Conservation (phyloP, 2,329 filamentous ascomycete genomes). For the Aspergillus uvarum region DNA sequence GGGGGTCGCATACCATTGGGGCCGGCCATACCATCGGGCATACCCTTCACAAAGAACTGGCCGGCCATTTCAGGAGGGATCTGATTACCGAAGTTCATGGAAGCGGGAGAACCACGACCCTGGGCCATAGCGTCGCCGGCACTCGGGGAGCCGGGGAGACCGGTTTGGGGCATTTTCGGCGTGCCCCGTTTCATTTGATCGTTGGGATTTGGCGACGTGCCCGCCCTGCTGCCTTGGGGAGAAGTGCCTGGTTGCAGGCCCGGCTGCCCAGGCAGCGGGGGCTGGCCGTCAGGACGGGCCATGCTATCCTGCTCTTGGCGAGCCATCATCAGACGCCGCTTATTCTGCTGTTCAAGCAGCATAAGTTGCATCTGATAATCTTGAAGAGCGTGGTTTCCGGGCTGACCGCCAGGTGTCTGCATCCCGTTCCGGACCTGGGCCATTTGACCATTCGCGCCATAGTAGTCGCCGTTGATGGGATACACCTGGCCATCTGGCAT, state of each 20-base stretch:
- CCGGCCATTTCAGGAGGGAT: conserved; percentile 51
- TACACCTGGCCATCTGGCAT: conserved; percentile 62
- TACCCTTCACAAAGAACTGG: conserved; percentile 47
- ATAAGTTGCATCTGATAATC: conserved; percentile 71
- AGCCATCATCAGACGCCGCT: conserved; percentile 65
- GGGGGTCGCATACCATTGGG: conserved; percentile 59
- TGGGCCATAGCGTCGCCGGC: conserved; percentile 57
- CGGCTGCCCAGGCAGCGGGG: conserved; percentile 47
- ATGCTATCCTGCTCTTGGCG: conserved; percentile 66
- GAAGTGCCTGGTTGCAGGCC: conserved; percentile 57
- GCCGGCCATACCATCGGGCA: conserved; percentile 42
- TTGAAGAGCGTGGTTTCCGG: conserved; percentile 63
- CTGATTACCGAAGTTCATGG: conserved; percentile 53
- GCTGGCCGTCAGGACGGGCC: conserved; percentile 51
- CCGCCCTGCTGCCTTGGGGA: conserved; percentile 56
- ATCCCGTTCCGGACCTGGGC: conserved; percentile 41
- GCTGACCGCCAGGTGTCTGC: conserved; percentile 42
- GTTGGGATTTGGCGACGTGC: conserved; percentile 60
- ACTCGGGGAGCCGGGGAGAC: conserved; percentile 58
- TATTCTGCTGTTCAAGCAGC: conserved; percentile 68
- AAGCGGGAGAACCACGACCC: conserved; percentile 60
- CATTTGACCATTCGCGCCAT: conserved; percentile 58
- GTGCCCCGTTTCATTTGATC: conserved; percentile 64
- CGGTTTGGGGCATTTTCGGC: conserved; percentile 58
- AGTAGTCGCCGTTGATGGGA: conserved; percentile 55